A percentile compares a stretch with the other conserved stretches of the same genome.
Evolutionary conservation across 805 yeast species (phyloP).

Genomic region (Jamesozyma hellenica): DNA sequence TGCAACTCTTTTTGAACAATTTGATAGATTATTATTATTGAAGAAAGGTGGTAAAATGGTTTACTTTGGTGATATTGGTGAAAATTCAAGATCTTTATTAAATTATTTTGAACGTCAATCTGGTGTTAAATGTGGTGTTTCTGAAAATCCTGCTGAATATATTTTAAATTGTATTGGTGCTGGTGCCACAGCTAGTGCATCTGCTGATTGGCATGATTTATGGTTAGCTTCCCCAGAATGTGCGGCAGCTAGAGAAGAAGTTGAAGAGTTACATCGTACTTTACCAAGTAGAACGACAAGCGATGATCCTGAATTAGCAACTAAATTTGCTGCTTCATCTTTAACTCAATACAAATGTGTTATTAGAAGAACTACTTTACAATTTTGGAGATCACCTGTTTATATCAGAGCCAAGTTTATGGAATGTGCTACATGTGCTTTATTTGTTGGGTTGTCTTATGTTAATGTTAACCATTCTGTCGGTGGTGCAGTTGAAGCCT

Average conservation of each 20-base stretch:
- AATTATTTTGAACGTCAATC: constrained; percentile 64
- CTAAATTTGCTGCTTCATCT: constrained; percentile 38
- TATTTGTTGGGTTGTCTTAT: constrained; percentile 62
- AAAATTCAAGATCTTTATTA: constrained; percentile 46
- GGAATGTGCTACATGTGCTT: constrained; percentile 42
- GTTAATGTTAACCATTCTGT: constrained; percentile 47
- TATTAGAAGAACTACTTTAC: constrained; percentile 43
- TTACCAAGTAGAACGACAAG: constrained; percentile 24
- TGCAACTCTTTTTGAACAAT: constrained; percentile 55
- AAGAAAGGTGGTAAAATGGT: constrained; percentile 73
- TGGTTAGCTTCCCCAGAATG: constrained; percentile 50
- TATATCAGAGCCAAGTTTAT: constrained; percentile 48
- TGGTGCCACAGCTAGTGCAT: constrained; percentile 58
- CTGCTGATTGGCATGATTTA: constrained; percentile 51
- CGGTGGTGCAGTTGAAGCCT: constrained; percentile 59
- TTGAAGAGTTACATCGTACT: constrained; percentile 44
- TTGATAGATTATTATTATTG: constrained; percentile 56
- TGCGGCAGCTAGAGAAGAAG: constrained; percentile 41
- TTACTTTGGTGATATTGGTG: constrained; percentile 74
- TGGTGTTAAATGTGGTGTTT: constrained; percentile 50
- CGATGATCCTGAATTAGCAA: constrained; percentile 32
- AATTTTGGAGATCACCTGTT: constrained; percentile 55
- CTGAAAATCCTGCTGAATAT: constrained; percentile 70
- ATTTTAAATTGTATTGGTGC: constrained; percentile 69
- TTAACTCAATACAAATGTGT: constrained; percentile 36